Evolutionary conservation across 371 early-diverging fungal genomes (phyloP).

Genomic region (Conidiobolus coronatus): DNA sequence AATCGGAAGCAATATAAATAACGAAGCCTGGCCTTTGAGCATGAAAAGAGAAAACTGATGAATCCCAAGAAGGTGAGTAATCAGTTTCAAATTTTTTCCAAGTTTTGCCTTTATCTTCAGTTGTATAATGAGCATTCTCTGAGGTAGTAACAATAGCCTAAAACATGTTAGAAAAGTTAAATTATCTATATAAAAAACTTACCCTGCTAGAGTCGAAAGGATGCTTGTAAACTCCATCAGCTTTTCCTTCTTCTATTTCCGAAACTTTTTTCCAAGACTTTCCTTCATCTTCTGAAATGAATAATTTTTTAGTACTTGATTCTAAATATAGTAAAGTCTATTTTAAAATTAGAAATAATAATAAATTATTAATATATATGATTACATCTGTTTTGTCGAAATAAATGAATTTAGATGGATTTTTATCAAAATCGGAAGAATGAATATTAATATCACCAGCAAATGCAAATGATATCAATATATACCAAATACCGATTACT

Average conservation of each 20-base stretch:
- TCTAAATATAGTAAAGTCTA: conserved; percentile 37
- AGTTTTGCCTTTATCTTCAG: conserved; percentile 29
- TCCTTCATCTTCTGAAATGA: conserved; percentile 41
- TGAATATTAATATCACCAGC: no score
- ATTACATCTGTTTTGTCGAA: no score
- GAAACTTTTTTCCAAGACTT: conserved; percentile 24
- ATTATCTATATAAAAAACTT: background rate
- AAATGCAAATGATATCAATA: no score
- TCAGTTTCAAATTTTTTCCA: conserved; percentile 37
- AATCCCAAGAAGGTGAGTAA: conserved; percentile 14
- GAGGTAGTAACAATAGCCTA: conserved; percentile 35
- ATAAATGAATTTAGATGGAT: no score
- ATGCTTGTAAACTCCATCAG: conserved; percentile 1
- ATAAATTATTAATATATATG: no score
- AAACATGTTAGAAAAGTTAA: background rate
- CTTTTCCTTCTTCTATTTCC: conserved; percentile 12
- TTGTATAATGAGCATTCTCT: conserved; percentile 31
- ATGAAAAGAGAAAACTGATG: conserved; percentile 31
- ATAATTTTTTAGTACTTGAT: conserved; percentile 17
- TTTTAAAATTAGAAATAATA: no score
- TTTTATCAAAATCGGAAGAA: no score
- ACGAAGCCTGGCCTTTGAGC: conserved; percentile 29
- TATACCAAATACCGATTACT: no score
- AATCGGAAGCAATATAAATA: conserved; percentile 23
- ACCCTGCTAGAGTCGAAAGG: conserved; percentile 2